Percentiles rank a stretch among this genome's conserved stretches.
Conservation (phyloP, 208 protist species). For the Leptomonas seymouri region DNA sequence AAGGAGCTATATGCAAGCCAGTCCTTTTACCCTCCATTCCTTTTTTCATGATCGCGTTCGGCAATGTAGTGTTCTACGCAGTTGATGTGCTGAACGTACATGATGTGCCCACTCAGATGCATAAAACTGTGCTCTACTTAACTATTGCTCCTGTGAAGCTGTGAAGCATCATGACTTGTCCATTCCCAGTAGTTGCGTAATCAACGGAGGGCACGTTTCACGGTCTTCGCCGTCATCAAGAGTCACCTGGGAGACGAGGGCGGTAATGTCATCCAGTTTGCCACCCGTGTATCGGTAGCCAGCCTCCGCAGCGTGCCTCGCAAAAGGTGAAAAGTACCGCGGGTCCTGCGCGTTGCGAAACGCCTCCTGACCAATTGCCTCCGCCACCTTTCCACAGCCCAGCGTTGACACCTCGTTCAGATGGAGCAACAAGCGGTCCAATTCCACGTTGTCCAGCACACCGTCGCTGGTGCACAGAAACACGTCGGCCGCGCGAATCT, state of each 20-base stretch:
- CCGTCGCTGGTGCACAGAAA: conserved; percentile 85
- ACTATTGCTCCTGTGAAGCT: no score
- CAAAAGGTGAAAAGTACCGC: conserved; percentile 79
- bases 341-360: conserved; percentile 53
- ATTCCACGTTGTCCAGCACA: conserved; percentile 83
- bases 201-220: conserved; percentile 49
- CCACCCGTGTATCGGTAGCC: conserved; percentile 79
- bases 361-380: conserved; percentile 57
- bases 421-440: conserved; percentile 57
- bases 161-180: conserved; percentile 6
- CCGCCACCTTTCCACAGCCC: conserved; percentile 67
- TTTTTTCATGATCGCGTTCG: no score
- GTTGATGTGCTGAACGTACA: no score
- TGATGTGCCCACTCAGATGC: no score
- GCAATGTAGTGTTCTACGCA: no score
- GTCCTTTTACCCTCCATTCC: no score
- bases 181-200: conserved; percentile 53
- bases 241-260: conserved; percentile 79
- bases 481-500: conserved; percentile 68
- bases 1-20: no score
- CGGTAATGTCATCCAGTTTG: conserved; percentile 89
- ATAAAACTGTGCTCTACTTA: no score
- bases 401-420: conserved; percentile 40
- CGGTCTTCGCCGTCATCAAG: conserved; percentile 21
- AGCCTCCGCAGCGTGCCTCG: conserved; percentile 53